Conservation (phyloP, 371 early-diverging fungal species). For the Caulochytrium protostelioides region DNA sequence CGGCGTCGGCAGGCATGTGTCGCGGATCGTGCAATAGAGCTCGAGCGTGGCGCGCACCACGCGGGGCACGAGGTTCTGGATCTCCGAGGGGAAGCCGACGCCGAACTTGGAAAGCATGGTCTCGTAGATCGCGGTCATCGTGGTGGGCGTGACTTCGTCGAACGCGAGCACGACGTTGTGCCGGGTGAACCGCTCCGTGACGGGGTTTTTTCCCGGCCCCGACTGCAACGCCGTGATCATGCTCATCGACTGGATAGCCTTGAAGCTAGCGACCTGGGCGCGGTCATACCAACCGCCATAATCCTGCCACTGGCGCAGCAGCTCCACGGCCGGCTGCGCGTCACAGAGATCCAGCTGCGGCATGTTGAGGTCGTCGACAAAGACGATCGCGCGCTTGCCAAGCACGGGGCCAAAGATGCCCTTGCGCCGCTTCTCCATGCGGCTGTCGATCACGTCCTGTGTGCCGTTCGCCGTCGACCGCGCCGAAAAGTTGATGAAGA, state of each 20-base stretch:
- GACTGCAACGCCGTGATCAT: no score
- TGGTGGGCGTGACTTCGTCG: constrained; percentile 30
- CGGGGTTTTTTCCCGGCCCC: constrained; percentile 32
- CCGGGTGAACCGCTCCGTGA: constrained; percentile 26
- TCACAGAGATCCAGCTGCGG: constrained; percentile 30
- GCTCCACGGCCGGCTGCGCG: constrained; percentile 35
- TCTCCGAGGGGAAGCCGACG: constrained; percentile 16
- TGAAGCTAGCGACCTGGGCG: constrained; percentile 33
- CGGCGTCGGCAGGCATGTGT: constrained; percentile 32
- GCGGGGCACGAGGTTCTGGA: constrained; percentile 10
- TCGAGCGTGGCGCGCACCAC: constrained; percentile 22
- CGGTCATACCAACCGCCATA: constrained; percentile 34
- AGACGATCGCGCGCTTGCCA: constrained; percentile 25
- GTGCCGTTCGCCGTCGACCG: constrained; percentile 32
- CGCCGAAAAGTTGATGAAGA: constrained; percentile 34
- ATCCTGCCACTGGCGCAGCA: constrained; percentile 34
- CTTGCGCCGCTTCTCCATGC: constrained; percentile 32
- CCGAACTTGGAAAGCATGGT: constrained; percentile 26
- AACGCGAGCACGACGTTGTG: constrained; percentile 31
- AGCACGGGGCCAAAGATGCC: constrained; percentile 37
- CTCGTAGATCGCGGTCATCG: constrained; percentile 22
- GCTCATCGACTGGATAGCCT: no score
- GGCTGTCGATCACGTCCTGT: constrained; percentile 31
- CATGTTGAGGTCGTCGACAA: constrained; percentile 39
- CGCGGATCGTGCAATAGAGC: constrained; percentile 32